These are phyloP conservation scores for Bassia scoparia DNA, from an alignment of 148 eudicot species.

Conservation along the genomic window DNA sequence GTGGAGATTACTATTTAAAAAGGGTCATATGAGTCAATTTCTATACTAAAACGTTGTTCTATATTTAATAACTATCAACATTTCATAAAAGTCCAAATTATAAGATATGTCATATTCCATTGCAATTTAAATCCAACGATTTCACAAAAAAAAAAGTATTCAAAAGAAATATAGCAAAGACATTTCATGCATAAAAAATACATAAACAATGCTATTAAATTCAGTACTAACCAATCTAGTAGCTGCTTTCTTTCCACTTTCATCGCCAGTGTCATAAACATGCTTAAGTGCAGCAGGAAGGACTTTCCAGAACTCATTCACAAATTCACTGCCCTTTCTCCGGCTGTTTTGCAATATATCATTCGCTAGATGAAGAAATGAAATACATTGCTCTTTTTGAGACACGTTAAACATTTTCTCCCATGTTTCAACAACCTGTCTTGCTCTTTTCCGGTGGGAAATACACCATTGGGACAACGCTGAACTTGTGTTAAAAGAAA, in stretches of 20 bases:
- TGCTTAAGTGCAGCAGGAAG: conserved; percentile 79
- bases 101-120: not conserved
- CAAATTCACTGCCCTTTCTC: conserved; percentile 88
- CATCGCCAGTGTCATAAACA: conserved; percentile 62
- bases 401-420: conserved; percentile 66
- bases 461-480: conserved; percentile 87
- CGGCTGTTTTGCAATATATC: conserved; percentile 94
- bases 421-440: conserved; percentile 87
- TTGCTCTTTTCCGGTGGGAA: conserved; percentile 73
- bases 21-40: not conserved
- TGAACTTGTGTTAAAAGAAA: conserved; percentile 49
- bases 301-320: conserved; percentile 96
- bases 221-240: conserved; percentile 60
- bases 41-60: not conserved
- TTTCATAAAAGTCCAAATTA: not conserved
- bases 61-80: not conserved
- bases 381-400: conserved; percentile 60
- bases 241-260: conserved; percentile 70
- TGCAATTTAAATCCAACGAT: too few species aligned
- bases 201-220: not conserved
- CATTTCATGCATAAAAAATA: not conserved
- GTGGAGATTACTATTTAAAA: too few species aligned
- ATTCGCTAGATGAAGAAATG: conserved; percentile 79
- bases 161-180: too few species aligned
- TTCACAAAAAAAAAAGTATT: too few species aligned